Percentiles rank a stretch among this genome's conserved stretches.
These are phyloP conservation scores for Avena eriantha DNA, from an alignment of 176 grass and related monocot genomes.

Conservation along the genomic window DNA sequence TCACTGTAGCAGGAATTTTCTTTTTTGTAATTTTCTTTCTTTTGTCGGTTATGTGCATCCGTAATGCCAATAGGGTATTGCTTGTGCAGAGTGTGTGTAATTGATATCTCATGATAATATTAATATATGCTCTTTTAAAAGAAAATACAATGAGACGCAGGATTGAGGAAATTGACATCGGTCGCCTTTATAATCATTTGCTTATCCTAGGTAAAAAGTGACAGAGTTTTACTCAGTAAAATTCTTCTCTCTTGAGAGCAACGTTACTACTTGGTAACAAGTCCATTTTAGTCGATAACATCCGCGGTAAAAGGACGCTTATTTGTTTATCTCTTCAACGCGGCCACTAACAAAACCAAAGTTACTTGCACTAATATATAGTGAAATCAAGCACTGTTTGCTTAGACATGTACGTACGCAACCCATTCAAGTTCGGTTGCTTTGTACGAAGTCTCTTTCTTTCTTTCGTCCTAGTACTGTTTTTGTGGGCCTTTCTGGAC, in stretches of 20 bases:
- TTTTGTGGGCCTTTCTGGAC: constrained; percentile 20
- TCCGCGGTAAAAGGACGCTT: not conserved
- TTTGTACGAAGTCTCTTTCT: constrained; percentile 37
- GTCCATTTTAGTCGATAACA: not conserved
- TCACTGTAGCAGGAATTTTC: too few species aligned
- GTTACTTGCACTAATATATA: not conserved
- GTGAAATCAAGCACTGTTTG: not conserved
- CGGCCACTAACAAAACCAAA: not conserved
- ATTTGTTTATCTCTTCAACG: not conserved
- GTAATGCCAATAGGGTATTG: too few species aligned
- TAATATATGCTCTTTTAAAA: too few species aligned
- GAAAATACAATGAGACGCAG: not conserved
- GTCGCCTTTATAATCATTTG: not conserved
- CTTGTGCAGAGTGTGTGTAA: too few species aligned
- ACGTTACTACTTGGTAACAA: constrained; percentile 27
- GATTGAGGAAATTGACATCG: not conserved
- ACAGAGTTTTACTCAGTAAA: not conserved
- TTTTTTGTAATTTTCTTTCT: too few species aligned
- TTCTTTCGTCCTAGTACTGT: constrained; percentile 44
- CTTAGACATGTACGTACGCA: constrained; percentile 5
- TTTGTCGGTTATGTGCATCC: too few species aligned
- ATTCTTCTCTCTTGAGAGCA: constrained; percentile 15
- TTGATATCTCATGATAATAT: too few species aligned
- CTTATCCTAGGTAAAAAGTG: constrained; percentile 18
- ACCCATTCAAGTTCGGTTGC: constrained; percentile 9